A percentile compares a stretch with the other conserved stretches of the same genome.
phyloP scores from a whole-genome alignment of 306 rosid species.

The Castanospermum australe region DNA sequence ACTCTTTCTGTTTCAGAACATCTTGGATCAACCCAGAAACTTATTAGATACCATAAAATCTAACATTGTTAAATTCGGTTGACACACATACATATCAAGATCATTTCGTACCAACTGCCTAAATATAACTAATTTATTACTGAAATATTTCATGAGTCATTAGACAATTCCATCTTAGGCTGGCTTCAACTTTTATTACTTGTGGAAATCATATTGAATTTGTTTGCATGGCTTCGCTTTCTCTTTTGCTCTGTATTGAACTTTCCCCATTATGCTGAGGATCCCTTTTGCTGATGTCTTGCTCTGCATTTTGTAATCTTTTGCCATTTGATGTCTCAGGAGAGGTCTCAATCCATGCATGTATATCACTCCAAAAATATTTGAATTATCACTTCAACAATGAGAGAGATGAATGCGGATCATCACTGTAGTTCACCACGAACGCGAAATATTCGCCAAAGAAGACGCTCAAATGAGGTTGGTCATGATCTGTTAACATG shows the following conservation, averaged over 20 bases:
- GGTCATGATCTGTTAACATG: background rate
- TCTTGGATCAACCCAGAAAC: constrained; percentile 2
- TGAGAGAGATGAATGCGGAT: constrained; percentile 49
- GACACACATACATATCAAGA: background rate
- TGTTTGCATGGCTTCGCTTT: background rate
- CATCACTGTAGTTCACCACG: constrained; percentile 34
- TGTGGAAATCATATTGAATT: background rate
- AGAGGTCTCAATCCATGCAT: constrained; percentile 13
- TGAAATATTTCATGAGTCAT: background rate
- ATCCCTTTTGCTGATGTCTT: background rate
- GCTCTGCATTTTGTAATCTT: background rate
- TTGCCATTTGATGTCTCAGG: constrained; percentile 37
- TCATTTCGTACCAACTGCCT: background rate
- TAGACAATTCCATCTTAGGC: background rate
- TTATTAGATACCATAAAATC: background rate
- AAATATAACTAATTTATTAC: background rate
- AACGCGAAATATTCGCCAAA: constrained; percentile 47
- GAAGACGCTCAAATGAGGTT: constrained; percentile 74
- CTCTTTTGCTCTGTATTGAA: background rate
- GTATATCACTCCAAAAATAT: constrained; percentile 12
- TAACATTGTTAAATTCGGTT: background rate
- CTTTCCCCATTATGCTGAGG: background rate
- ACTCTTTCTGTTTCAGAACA: background rate
- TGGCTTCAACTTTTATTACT: background rate
- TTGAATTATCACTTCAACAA: constrained; percentile 22